Percentiles rank a stretch among this genome's conserved stretches.
phyloP scores from a whole-genome alignment of 495 filamentous ascomycete species.

The Alectoria sarmentosa region DNA sequence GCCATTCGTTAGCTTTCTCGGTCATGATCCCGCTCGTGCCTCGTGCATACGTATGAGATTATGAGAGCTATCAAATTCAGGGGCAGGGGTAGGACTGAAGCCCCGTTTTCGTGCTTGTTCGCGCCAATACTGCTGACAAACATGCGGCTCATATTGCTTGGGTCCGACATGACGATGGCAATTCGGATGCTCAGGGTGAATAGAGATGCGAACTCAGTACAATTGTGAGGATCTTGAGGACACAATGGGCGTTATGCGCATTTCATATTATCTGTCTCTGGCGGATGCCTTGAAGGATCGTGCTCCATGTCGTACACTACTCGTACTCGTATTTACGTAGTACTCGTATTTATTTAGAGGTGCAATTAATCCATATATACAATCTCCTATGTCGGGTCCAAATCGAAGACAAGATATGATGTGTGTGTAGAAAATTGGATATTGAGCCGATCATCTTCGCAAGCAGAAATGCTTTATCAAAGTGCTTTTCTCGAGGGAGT shows the following conservation, averaged over 20 bases:
- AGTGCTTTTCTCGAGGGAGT: no score
- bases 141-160: conserved; percentile 41
- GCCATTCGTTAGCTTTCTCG: conserved; percentile 12
- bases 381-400: no score
- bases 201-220: background rate
- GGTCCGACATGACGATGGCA: conserved; percentile 14
- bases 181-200: background rate
- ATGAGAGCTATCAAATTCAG: conserved; percentile 53
- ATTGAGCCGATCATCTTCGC: background rate
- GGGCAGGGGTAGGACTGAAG: conserved; percentile 43
- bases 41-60: conserved; percentile 41
- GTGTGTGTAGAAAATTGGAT: no score
- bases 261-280: no score
- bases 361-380: no score
- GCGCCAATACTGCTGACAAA: conserved; percentile 37
- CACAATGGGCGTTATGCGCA: background rate
- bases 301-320: background rate
- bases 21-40: background rate
- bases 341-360: no score
- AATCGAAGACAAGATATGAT: no score
- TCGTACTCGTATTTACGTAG: no score
- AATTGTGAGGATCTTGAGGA: background rate
- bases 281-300: background rate
- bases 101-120: conserved; percentile 15
- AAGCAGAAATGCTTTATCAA: background rate